A percentile compares a stretch with the other conserved stretches of the same genome.
These are phyloP conservation scores for Globisporangium yorkense DNA, from an alignment of 352 stramenopile species.

Conservation along the genomic window DNA sequence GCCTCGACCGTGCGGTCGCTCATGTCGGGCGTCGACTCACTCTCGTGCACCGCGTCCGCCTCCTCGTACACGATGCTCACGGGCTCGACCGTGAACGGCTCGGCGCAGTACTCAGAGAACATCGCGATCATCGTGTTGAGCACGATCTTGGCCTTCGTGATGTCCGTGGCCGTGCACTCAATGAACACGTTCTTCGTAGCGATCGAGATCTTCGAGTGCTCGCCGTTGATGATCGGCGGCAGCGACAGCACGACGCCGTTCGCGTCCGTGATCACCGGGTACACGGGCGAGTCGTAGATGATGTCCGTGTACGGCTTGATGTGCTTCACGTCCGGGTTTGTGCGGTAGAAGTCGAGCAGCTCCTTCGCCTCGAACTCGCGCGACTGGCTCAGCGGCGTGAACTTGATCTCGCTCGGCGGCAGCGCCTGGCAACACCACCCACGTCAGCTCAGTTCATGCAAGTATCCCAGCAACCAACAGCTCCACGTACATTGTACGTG, in stretches of 20 bases:
- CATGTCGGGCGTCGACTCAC: slow-evolving; percentile 91
- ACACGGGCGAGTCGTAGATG: slow-evolving; percentile 98
- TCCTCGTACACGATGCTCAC: slow-evolving; percentile 97
- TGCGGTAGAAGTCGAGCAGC: slow-evolving; percentile 95
- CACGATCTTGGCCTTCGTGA: slow-evolving; percentile 99
- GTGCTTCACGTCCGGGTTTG: slow-evolving; percentile 94
- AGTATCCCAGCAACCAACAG: neutral
- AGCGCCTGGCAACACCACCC: slow-evolving; percentile 57
- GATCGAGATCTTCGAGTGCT: slow-evolving; percentile 96
- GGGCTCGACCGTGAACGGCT: slow-evolving; percentile 95
- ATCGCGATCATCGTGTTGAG: slow-evolving; percentile 99
- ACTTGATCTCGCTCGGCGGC: slow-evolving; percentile 92
- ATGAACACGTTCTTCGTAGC: slow-evolving; percentile 99
- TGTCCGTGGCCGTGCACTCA: slow-evolving; percentile 99
- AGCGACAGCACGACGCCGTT: slow-evolving; percentile 96
- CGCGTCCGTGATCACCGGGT: slow-evolving; percentile 96
- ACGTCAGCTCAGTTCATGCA: neutral
- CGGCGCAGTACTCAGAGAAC: slow-evolving; percentile 98
- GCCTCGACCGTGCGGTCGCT: slow-evolving; percentile 85
- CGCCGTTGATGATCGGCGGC: slow-evolving; percentile 99
- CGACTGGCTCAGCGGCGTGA: slow-evolving; percentile 93
- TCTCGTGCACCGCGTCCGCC: slow-evolving; percentile 51
- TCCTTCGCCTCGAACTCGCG: slow-evolving; percentile 92
- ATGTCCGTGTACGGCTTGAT: slow-evolving; percentile 99
- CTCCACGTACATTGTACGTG: slow-evolving; percentile 72